Conservation (phyloP, 495 filamentous ascomycete species). For the Xylaria curta region DNA sequence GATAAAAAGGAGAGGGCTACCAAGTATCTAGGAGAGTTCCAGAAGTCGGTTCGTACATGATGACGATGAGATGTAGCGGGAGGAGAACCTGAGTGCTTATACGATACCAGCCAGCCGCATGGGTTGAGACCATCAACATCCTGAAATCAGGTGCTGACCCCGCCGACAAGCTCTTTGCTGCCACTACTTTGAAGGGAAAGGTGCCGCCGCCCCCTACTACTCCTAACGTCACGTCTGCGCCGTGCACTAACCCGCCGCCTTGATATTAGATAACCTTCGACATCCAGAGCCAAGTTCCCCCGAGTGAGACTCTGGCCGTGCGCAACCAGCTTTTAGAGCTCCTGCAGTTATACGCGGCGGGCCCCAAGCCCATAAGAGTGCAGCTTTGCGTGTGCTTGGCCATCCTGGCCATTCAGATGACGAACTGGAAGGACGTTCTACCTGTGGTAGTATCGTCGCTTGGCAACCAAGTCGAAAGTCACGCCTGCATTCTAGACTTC, state of each 20-base stretch:
- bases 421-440: constrained; percentile 93
- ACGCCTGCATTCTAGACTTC: constrained; percentile 91
- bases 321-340: constrained; percentile 82
- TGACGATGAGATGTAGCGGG: constrained; percentile 19
- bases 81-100: background rate
- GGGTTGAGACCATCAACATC: constrained; percentile 84
- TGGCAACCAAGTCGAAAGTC: constrained; percentile 74
- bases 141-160: constrained; percentile 77
- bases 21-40: constrained; percentile 90
- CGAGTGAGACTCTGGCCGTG: constrained; percentile 72
- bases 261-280: constrained; percentile 56
- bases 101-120: constrained; percentile 72
- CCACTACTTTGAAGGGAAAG: constrained; percentile 97
- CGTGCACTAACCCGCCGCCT: constrained; percentile 14
- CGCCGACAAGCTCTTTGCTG: constrained; percentile 92
- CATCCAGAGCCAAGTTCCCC: constrained; percentile 71
- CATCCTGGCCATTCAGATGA: constrained; percentile 94
- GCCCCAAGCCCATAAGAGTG: constrained; percentile 88
- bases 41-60: constrained; percentile 81
- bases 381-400: constrained; percentile 95
- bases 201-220: constrained; percentile 56
- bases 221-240: background rate
- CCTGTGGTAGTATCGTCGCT: constrained; percentile 77
- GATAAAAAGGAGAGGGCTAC: constrained; percentile 87
- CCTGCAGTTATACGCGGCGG: constrained; percentile 76